phyloP scores from a whole-genome alignment of 1,139 yeast genomes.

The Taphrina pruni region DNA sequence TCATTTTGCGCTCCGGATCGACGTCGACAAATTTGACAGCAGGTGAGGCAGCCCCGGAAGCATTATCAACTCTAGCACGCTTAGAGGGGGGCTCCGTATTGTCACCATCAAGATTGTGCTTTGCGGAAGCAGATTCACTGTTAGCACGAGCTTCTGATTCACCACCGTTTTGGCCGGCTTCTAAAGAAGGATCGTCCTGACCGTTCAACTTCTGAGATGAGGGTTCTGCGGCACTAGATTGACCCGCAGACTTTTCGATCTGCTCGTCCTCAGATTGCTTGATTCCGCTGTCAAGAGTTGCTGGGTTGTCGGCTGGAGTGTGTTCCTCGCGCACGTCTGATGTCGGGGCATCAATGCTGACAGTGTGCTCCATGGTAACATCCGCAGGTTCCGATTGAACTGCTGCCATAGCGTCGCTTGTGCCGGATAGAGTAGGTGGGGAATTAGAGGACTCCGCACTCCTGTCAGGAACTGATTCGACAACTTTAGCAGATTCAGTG shows the following conservation, averaged over 20 bases:
- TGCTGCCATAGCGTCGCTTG: background rate
- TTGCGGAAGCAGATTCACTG: background rate
- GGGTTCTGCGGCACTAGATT: background rate
- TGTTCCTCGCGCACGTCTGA: conserved; percentile 28
- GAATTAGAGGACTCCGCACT: too few species aligned
- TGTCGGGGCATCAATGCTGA: conserved; percentile 19
- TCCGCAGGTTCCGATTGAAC: conserved; percentile 2
- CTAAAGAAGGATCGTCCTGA: background rate
- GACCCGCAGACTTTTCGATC: background rate
- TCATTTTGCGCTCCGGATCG: conserved; percentile 37
- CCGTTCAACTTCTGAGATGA: background rate
- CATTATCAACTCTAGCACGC: conserved; percentile 23
- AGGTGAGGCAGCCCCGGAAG: conserved; percentile 14
- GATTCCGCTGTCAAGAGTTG: background rate
- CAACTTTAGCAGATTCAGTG: conserved; percentile 25
- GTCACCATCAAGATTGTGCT: background rate
- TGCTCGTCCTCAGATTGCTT: background rate
- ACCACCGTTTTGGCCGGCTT: background rate
- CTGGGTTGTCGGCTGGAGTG: conserved; percentile 13
- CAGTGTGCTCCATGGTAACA: conserved; percentile 29
- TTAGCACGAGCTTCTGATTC: background rate
- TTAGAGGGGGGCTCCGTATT: conserved; percentile 13
- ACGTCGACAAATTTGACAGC: conserved; percentile 9
- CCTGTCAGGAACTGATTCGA: conserved; percentile 1
- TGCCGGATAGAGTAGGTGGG: background rate